Evolutionary conservation across 371 early-diverging fungal species (phyloP).

Genomic region (Syncephalastrum racemosum): DNA sequence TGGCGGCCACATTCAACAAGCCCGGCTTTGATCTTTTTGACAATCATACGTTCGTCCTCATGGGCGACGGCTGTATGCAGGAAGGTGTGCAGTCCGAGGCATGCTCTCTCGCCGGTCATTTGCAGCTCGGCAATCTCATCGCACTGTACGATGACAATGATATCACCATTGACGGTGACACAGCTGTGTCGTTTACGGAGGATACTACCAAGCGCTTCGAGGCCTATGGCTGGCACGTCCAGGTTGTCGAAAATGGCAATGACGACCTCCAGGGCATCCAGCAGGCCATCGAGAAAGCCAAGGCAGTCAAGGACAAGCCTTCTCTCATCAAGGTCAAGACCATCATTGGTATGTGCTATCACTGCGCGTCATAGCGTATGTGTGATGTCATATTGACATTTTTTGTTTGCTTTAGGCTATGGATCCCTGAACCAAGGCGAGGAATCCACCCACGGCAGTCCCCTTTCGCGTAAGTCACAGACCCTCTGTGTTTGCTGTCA

Average conservation of each 20-base stretch:
- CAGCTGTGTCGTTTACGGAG: conserved; percentile 92
- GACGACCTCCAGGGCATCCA: conserved; percentile 71
- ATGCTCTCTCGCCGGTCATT: conserved; percentile 96
- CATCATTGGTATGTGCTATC: conserved; percentile 59
- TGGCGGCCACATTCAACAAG: conserved; percentile 90
- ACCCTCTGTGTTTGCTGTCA: background rate
- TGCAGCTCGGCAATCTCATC: conserved; percentile 94
- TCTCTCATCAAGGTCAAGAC: conserved; percentile 86
- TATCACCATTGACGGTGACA: conserved; percentile 95
- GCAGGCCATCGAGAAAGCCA: conserved; percentile 78
- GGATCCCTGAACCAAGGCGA: conserved; percentile 89
- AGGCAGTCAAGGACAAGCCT: conserved; percentile 84
- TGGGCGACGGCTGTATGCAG: conserved; percentile 99
- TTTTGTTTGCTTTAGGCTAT: conserved; percentile 58
- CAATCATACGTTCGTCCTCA: conserved; percentile 86
- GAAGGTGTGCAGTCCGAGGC: conserved; percentile 99
- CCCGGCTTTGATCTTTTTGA: conserved; percentile 81
- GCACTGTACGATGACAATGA: conserved; percentile 98
- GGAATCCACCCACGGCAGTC: conserved; percentile 89
- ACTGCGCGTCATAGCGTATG: background rate
- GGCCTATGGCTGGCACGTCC: conserved; percentile 94
- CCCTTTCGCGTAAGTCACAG: conserved; percentile 66
- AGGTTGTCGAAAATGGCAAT: conserved; percentile 83
- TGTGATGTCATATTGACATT: conserved; percentile 20
- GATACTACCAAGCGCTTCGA: conserved; percentile 90